Percentiles rank a stretch among this genome's conserved stretches.
Evolutionary conservation across 2,329 filamentous ascomycete species (phyloP).

Genomic region (Penicillium brasilianum): DNA sequence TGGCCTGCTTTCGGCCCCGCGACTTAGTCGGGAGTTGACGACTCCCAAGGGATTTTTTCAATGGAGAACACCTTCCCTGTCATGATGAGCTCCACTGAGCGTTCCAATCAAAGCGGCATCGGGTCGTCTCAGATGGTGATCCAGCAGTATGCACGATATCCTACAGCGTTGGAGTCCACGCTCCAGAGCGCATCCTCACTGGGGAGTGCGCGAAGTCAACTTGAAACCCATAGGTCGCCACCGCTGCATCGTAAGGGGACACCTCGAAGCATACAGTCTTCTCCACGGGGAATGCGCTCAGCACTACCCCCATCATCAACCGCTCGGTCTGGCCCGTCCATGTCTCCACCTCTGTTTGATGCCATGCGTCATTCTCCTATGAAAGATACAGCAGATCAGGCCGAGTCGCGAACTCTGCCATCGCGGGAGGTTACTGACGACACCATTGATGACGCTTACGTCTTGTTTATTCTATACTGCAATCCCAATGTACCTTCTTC

Average conservation of each 20-base stretch:
- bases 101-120: constrained; percentile 33
- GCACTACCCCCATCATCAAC: constrained; percentile 33
- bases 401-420: constrained; percentile 63
- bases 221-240: constrained; percentile 42
- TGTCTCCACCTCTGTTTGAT: constrained; percentile 48
- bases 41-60: not conserved
- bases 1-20: constrained; percentile 5
- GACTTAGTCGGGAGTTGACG: constrained; percentile 8
- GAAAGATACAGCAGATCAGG: constrained; percentile 44
- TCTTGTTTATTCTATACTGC: constrained; percentile 85
- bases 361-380: constrained; percentile 35
- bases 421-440: constrained; percentile 69
- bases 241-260: constrained; percentile 45
- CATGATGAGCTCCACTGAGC: constrained; percentile 34
- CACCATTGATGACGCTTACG: constrained; percentile 80
- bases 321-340: constrained; percentile 43
- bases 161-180: constrained; percentile 40
- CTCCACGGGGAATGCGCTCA: constrained; percentile 41
- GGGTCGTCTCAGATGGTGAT: constrained; percentile 38
- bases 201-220: constrained; percentile 41
- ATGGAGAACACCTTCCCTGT: constrained; percentile 43
- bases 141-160: constrained; percentile 48
- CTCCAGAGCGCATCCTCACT: constrained; percentile 46
- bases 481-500: constrained; percentile 78
- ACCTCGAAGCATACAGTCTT: constrained; percentile 46